Evolutionary conservation across 352 stramenopile species (phyloP).

Genomic region (Phytophthora pseudosyringae): DNA sequence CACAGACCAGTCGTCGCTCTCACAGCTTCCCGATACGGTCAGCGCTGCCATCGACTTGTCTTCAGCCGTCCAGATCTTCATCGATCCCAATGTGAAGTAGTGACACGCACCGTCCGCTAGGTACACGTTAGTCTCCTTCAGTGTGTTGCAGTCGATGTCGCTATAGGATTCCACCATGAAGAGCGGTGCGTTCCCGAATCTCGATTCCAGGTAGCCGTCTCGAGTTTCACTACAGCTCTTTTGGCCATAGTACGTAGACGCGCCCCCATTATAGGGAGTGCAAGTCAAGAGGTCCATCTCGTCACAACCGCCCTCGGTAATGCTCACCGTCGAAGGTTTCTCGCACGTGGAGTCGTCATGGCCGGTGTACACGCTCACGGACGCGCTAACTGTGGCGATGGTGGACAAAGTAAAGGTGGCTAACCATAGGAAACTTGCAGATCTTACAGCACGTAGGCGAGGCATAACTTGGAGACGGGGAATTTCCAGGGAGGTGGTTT

Average conservation of each 20-base stretch:
- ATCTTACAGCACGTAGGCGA: background rate
- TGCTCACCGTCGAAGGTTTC: background rate
- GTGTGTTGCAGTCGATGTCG: slow-evolving; percentile 6
- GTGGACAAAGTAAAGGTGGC: background rate
- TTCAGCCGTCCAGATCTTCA: slow-evolving; percentile 15
- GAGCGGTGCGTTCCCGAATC: background rate
- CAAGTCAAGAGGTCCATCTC: background rate
- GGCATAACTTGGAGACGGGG: no score
- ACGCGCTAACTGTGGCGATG: background rate
- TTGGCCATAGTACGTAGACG: slow-evolving; percentile 8
- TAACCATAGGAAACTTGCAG: background rate
- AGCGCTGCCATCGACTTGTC: slow-evolving; percentile 15
- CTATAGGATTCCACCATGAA: slow-evolving; percentile 21
- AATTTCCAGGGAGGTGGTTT: no score
- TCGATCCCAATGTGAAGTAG: slow-evolving; percentile 15
- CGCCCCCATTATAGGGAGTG: slow-evolving; percentile 2
- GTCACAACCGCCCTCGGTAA: slow-evolving; percentile 6
- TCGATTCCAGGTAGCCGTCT: slow-evolving; percentile 1
- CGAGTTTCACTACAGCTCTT: background rate
- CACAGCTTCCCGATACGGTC: slow-evolving; percentile 1
- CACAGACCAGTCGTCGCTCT: slow-evolving; percentile 12
- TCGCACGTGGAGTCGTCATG: background rate
- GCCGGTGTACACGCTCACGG: background rate
- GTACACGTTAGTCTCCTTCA: slow-evolving; percentile 6
- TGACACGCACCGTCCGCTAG: slow-evolving; percentile 10